A percentile compares a stretch with the other conserved stretches of the same genome.
Evolutionary conservation across 2,329 filamentous ascomycete species (phyloP).

Genomic region (Lasiodiplodia citricola): DNA sequence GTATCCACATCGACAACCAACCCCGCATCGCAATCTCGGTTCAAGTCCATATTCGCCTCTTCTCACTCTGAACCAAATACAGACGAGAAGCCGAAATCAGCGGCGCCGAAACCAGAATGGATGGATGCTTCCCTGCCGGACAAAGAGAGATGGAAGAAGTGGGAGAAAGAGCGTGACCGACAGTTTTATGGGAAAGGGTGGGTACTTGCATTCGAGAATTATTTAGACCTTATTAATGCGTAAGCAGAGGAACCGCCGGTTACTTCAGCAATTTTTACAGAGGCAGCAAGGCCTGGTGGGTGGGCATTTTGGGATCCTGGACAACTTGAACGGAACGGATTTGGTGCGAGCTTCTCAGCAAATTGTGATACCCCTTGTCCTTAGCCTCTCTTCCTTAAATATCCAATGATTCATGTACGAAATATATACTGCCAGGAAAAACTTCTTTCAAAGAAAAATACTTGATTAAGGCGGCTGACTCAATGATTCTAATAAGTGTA

Average conservation of each 20-base stretch:
- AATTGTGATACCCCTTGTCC: background rate
- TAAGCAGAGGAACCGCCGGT: background rate
- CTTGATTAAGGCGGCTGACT: no score
- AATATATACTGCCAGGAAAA: no score
- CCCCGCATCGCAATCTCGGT: background rate
- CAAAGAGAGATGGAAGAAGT: conserved; percentile 3
- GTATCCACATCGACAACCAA: background rate
- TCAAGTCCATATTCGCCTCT: background rate
- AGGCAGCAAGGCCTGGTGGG: background rate
- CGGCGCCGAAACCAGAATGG: background rate
- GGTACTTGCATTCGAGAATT: background rate
- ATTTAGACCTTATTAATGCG: background rate
- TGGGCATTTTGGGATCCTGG: background rate
- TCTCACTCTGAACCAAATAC: background rate
- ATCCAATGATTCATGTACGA: background rate
- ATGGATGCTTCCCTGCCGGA: conserved; percentile 13
- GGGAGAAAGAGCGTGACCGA: conserved; percentile 15
- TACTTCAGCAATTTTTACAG: conserved; percentile 2
- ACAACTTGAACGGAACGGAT: background rate
- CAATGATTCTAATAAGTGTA: no score
- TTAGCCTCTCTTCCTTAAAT: background rate
- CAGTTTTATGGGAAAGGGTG: conserved; percentile 11
- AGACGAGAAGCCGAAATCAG: background rate
- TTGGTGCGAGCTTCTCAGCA: background rate
- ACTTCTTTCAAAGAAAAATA: no score